These are phyloP conservation scores for Ophiostoma populinum DNA, from an alignment of 2,329 filamentous ascomycete species.

Conservation along the genomic window DNA sequence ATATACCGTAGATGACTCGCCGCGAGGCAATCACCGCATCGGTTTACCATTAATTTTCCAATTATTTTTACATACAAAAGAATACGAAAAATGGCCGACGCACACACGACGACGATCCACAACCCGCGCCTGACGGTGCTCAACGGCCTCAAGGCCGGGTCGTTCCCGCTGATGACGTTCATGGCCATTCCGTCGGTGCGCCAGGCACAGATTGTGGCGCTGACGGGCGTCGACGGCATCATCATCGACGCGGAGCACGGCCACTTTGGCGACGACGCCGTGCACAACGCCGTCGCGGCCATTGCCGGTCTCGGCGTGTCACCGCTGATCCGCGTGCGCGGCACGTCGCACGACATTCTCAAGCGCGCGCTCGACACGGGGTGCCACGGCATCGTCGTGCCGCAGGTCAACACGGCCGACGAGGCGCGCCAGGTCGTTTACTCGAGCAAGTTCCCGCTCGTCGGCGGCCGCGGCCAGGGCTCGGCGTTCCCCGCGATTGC, in stretches of 20 bases:
- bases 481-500: slow-evolving; percentile 30
- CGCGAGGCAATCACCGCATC: no score
- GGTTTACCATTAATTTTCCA: no score
- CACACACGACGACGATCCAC: slow-evolving; percentile 14
- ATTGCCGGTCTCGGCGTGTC: slow-evolving; percentile 29
- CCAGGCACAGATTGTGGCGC: slow-evolving; percentile 29
- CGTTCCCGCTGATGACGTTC: slow-evolving; percentile 28
- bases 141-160: slow-evolving; percentile 17
- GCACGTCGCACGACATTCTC: slow-evolving; percentile 25
- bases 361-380: slow-evolving; percentile 34
- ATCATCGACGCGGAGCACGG: slow-evolving; percentile 37
- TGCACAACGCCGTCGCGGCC: slow-evolving; percentile 36
- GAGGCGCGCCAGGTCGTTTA: slow-evolving; percentile 28
- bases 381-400: slow-evolving; percentile 32
- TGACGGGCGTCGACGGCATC: slow-evolving; percentile 30
- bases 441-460: slow-evolving; percentile 32
- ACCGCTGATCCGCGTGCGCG: slow-evolving; percentile 22
- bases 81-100: no score
- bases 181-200: slow-evolving; percentile 29
- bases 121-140: slow-evolving; percentile 7
- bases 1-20: no score
- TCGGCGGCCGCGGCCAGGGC: slow-evolving; percentile 30
- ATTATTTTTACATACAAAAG: no score
- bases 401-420: slow-evolving; percentile 26
- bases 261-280: slow-evolving; percentile 31